Base-by-base conservation (phyloP, 805 yeast genomes). In the Saturnispora bothae region DNA sequence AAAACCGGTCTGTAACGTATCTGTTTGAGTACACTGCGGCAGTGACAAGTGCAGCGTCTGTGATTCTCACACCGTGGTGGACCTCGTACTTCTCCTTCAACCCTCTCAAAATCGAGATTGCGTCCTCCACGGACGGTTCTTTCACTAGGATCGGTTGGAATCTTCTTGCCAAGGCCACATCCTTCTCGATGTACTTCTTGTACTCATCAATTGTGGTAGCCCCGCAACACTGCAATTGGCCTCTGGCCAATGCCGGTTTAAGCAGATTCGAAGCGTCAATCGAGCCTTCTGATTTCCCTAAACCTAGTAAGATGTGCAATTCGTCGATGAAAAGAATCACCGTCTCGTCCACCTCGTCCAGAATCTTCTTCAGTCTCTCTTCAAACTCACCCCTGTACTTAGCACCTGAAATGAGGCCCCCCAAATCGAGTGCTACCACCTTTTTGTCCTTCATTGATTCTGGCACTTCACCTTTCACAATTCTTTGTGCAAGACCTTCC, bases 301-400 rank as follows among this genome's bases (percentile, higher is more conserved):
- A 65, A 0, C 96, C 96, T 61, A 88, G 67, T 39, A 88, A 65
- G 61, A 86, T 71, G 54, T 88, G 97, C 31, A 89, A 74, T 53
- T 88, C 97, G 61, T 88, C 97, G 42, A 88, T 78, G 51, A 88
- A 88, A 42, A 88, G 66, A 39, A 88, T 83, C 38, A 83, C 73
- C 26, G 71, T 69, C 34, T 80, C 77, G 51, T 84, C 94, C 25
- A 88, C 78, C 54, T 89, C 96, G 38, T 79, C 78, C 52, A 88
- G 65, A 5, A 88, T 86, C 38, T 65, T 64, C 53, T 88, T 88
- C 47, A 88, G 61, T 44, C 96, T 75, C 53, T 83, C 94, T 59
- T 89, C 98, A 56, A 89, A 89, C 51, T 89, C 98, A 46, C 98
- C 98, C 43, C 96, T 70, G 61, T 73, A 92, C 57, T 92, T 92